Conservation (phyloP, 306 rosid genomes). For the Erythrophleum fordii region DNA sequence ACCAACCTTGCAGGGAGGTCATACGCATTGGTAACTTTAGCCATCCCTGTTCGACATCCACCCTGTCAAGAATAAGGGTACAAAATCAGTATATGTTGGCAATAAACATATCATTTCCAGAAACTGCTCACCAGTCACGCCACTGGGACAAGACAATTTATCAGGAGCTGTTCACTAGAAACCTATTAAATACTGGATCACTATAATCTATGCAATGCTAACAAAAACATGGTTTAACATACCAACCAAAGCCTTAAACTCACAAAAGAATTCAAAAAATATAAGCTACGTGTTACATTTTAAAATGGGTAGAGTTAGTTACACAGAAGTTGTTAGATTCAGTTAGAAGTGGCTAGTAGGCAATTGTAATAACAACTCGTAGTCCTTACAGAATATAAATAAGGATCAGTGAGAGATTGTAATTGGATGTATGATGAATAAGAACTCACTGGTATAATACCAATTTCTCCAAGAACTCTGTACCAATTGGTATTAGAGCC, state of each 20-base stretch:
- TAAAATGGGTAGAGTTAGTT: too few relatives aligned
- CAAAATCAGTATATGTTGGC: conserved; percentile 35
- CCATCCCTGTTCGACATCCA: conserved; percentile 99
- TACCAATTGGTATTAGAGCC: too few relatives aligned
- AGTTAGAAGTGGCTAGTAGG: too few relatives aligned
- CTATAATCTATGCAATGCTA: not conserved
- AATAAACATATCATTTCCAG: conserved; percentile 6
- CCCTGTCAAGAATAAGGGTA: conserved; percentile 67
- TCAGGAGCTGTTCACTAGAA: not conserved
- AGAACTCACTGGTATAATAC: too few relatives aligned
- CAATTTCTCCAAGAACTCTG: too few relatives aligned
- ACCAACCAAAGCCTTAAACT: conserved; percentile 16
- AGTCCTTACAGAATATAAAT: too few relatives aligned
- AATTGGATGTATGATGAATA: too few relatives aligned
- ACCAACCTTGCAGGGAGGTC: conserved; percentile 98
- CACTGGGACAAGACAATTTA: not conserved
- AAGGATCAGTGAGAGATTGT: too few relatives aligned
- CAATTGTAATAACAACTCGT: too few relatives aligned
- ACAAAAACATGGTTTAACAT: not conserved
- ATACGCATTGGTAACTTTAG: conserved; percentile 87
- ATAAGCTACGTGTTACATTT: too few relatives aligned
- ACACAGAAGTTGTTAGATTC: too few relatives aligned
- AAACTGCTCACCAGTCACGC: conserved; percentile 9
- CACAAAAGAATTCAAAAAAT: conserved; percentile 18
- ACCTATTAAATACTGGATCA: conserved; percentile 5